These are phyloP conservation scores for Tricholoma saponaceum DNA, from an alignment of 768 basidiomycete genomes.

Conservation along the genomic window DNA sequence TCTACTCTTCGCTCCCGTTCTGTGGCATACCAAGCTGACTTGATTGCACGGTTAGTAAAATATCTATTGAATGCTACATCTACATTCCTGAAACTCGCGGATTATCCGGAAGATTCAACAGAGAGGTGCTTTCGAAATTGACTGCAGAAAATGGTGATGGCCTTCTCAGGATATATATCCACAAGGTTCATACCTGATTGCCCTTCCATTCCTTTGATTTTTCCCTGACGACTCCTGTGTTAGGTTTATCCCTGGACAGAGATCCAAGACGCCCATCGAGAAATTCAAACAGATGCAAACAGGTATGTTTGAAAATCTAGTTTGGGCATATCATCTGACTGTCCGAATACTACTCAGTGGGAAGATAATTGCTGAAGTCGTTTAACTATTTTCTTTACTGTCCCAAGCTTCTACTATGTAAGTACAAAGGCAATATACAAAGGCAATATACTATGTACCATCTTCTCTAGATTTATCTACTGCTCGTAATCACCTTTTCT, in stretches of 20 bases:
- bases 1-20: conserved; percentile 80
- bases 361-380: conserved; percentile 42
- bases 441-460: no score
- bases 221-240: neutral
- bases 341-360: conserved; percentile 28
- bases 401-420: neutral
- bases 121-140: conserved; percentile 53
- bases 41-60: conserved; percentile 50
- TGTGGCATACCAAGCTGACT: conserved; percentile 69
- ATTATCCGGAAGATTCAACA: conserved; percentile 42
- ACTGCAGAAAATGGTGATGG: conserved; percentile 55
- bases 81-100: neutral
- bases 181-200: conserved; percentile 44
- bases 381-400: conserved; percentile 14
- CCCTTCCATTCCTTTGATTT: neutral
- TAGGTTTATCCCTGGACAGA: conserved; percentile 80
- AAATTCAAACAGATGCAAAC: conserved; percentile 73
- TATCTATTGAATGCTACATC: neutral
- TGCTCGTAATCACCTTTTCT: no score
- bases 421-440: no score
- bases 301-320: conserved; percentile 25
- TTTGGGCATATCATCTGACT: neutral
- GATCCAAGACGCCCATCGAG: conserved; percentile 75
- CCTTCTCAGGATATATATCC: conserved; percentile 67
- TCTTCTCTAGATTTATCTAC: no score